phyloP scores from a whole-genome alignment of 768 basidiomycete genomes.

The Chalciporus pseudorubinellus region DNA sequence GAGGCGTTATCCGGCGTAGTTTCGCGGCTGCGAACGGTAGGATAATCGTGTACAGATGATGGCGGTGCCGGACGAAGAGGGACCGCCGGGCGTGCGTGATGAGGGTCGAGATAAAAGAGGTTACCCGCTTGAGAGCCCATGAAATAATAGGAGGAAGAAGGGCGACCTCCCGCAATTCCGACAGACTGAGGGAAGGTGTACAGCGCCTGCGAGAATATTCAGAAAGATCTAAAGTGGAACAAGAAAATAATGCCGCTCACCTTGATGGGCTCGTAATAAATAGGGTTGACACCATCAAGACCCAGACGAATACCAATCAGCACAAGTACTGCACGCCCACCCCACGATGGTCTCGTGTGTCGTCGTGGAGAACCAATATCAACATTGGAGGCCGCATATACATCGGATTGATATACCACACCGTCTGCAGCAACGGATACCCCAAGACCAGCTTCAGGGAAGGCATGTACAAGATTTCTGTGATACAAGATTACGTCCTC shows the following conservation, averaged over 20 bases:
- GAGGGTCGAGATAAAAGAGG: constrained; percentile 80
- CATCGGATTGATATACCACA: constrained; percentile 80
- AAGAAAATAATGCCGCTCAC: constrained; percentile 32
- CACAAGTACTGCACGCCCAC: constrained; percentile 79
- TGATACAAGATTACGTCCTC: constrained; percentile 2
- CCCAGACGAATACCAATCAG: constrained; percentile 86
- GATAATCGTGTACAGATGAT: constrained; percentile 22
- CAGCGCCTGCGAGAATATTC: constrained; percentile 50
- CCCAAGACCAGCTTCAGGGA: constrained; percentile 76
- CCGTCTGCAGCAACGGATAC: constrained; percentile 83
- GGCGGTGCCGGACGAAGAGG: constrained; percentile 57
- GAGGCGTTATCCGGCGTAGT: constrained; percentile 32
- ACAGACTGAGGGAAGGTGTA: constrained; percentile 95
- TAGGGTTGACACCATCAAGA: constrained; percentile 90
- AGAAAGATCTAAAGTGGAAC: neutral
- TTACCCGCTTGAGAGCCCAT: constrained; percentile 89
- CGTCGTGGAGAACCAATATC: constrained; percentile 30
- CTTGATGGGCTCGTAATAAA: constrained; percentile 87
- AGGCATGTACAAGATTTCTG: constrained; percentile 75
- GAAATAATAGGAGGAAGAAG: constrained; percentile 97
- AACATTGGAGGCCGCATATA: constrained; percentile 68
- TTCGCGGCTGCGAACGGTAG: constrained; percentile 23
- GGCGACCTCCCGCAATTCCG: constrained; percentile 95
- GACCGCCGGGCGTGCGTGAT: constrained; percentile 74
- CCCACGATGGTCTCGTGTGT: constrained; percentile 55